Base-by-base conservation (phyloP, 768 basidiomycete genomes). In the Cubamyces lactineus region DNA sequence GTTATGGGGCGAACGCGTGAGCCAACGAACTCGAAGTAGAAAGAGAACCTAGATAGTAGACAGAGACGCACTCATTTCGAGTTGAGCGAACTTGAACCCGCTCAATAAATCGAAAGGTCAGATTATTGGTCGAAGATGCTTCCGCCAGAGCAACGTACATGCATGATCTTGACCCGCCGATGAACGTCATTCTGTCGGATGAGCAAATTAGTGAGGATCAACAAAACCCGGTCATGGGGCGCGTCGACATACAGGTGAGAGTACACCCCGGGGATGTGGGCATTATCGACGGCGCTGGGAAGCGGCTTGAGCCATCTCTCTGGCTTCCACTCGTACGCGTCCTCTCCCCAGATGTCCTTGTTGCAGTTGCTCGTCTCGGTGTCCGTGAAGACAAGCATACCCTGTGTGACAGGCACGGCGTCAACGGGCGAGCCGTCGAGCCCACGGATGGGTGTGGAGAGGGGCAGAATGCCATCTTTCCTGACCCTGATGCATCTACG, bases 391-490 rank as follows among this genome's bases (percentile, higher is more conserved):
- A 84, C 63, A 1, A 61, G 50, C 0, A 77, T 77, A 24, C 78
- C 80, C 61, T 78, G 75, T 1, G 79, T 60, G 16, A 82, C 68
- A 3, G 62, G 65, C 8, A 83, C 65, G 28, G 57, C 61, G 8
- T 30, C n/a, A 16, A 67, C 61, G n/a, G 60, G 16, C 19, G 23
- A 62, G 17, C 66, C 66, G 38, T 67, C 66, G 8, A 16, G 48
- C 13, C 57, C 64, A 28, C 58, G 66, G 13, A 67, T 47, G 40
- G 66, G 66, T 28, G 52, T 58, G 11, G 66, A 67, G 12, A 67
- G 57, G 9, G 66, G 66, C 1, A 67, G 79, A 0, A 84, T 69
- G 63, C 87, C 85, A 67, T 88, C 78, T 75, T 71, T 61, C 21
- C 3, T 67, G 43, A 30, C 70, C 66, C 21, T 64, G 53, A 34